Percentiles rank a stretch among this genome's conserved stretches.
Evolutionary conservation across 495 filamentous ascomycete species (phyloP).

Genomic region (Daldinia concentrica): DNA sequence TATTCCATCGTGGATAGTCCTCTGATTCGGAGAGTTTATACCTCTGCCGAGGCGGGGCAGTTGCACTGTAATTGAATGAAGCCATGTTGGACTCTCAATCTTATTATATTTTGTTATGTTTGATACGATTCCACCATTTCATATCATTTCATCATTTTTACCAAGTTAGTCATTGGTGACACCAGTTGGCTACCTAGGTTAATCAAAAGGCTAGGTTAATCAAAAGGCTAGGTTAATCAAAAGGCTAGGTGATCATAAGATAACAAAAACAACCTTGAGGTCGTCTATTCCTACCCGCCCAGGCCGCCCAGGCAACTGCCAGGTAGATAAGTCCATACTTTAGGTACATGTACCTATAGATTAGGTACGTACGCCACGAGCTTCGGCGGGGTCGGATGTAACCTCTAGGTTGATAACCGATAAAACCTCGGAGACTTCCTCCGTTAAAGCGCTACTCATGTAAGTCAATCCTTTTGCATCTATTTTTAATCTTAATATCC

Average conservation of each 20-base stretch:
- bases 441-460: not conserved
- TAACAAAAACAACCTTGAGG: not conserved
- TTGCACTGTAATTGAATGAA: not conserved
- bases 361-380: not conserved
- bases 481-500: not conserved
- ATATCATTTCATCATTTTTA: not conserved
- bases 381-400: conserved; percentile 8
- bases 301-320: too few relatives aligned
- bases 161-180: not conserved
- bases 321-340: too few relatives aligned
- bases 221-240: not conserved
- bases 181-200: not conserved
- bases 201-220: not conserved
- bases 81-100: conserved; percentile 25
- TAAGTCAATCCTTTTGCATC: not conserved
- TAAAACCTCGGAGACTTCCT: not conserved
- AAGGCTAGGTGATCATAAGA: not conserved
- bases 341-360: too few relatives aligned
- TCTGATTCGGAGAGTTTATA: conserved; percentile 15
- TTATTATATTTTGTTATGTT: conserved; percentile 2
- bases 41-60: conserved; percentile 12
- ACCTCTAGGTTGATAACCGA: conserved; percentile 4
- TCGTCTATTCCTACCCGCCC: not conserved
- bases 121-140: not conserved
- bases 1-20: conserved; percentile 34